phyloP scores from a whole-genome alignment of 2,329 filamentous ascomycete species.

The Cladosporium sp. region DNA sequence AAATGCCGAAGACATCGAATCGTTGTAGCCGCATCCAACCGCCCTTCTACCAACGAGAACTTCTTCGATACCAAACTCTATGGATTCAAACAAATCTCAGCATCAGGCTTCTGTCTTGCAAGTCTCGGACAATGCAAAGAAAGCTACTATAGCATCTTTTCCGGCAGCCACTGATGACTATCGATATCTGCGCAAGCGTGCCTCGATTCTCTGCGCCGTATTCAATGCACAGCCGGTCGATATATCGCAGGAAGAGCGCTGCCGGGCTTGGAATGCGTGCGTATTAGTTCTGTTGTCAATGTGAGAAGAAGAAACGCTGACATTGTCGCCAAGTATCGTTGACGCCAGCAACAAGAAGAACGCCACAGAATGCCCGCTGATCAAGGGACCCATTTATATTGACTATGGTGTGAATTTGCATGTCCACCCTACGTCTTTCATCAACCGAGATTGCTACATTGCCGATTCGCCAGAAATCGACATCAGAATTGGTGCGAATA shows the following conservation, averaged over 20 bases:
- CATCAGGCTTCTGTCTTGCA: too few relatives aligned
- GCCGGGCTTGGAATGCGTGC: slow-evolving; percentile 15
- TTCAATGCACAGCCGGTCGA: slow-evolving; percentile 14
- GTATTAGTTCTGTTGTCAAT: not conserved
- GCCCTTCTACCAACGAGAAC: too few relatives aligned
- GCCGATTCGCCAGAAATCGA: slow-evolving; percentile 3
- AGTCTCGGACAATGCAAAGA: too few relatives aligned
- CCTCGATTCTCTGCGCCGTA: not conserved
- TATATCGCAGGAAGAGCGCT: slow-evolving; percentile 5
- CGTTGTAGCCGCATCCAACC: too few relatives aligned
- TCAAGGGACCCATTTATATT: slow-evolving; percentile 15
- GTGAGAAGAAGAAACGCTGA: not conserved
- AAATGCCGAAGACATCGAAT: too few relatives aligned
- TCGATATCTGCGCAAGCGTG: slow-evolving; percentile 11
- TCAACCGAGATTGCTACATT: slow-evolving; percentile 16
- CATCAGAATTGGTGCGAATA: slow-evolving; percentile 13
- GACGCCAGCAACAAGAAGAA: not conserved
- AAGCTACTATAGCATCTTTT: not conserved
- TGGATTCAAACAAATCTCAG: too few relatives aligned
- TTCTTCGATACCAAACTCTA: too few relatives aligned
- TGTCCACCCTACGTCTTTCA: slow-evolving; percentile 14
- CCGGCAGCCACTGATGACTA: slow-evolving; percentile 10
- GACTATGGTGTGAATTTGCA: slow-evolving; percentile 17
- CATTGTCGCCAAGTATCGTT: not conserved
- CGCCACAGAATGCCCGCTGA: slow-evolving; percentile 10